phyloP scores from a whole-genome alignment of 495 filamentous ascomycete genomes.

The Bryoglossum gracile region DNA sequence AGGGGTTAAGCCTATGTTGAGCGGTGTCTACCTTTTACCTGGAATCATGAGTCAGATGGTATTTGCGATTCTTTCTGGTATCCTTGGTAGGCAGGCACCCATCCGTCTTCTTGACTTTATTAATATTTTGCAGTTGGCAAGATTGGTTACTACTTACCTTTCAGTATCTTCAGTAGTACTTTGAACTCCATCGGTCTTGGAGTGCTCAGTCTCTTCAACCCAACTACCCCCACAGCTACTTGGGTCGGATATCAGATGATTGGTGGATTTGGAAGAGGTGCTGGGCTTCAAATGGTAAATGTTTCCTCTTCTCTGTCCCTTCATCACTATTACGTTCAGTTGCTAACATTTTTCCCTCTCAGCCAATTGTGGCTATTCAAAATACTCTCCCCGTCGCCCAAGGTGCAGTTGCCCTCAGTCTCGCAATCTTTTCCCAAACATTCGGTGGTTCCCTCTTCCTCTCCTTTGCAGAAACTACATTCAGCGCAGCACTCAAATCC shows the following conservation, averaged over 20 bases:
- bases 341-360: neutral
- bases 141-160: conserved; percentile 54
- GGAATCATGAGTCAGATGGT: conserved; percentile 35
- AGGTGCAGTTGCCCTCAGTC: conserved; percentile 26
- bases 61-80: conserved; percentile 55
- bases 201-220: conserved; percentile 26
- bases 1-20: conserved; percentile 47
- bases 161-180: conserved; percentile 5
- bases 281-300: conserved; percentile 13
- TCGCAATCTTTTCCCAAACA: conserved; percentile 28
- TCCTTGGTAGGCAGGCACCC: conserved; percentile 42
- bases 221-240: conserved; percentile 1
- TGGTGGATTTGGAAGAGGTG: conserved; percentile 10
- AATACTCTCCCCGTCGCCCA: conserved; percentile 20
- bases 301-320: neutral
- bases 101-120: conserved; percentile 52
- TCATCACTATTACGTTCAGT: neutral
- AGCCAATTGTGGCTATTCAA: conserved; percentile 34
- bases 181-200: conserved; percentile 26
- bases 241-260: conserved; percentile 22
- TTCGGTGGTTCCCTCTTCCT: conserved; percentile 31
- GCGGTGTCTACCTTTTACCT: conserved; percentile 63
- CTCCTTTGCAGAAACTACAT: conserved; percentile 27
- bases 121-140: conserved; percentile 41
- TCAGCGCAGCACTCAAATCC: conserved; percentile 27